Evolutionary conservation across 305 asterid genomes (phyloP), one percentile per base, ranked within the genome.

Genomic region (Striga hermonthica): DNA sequence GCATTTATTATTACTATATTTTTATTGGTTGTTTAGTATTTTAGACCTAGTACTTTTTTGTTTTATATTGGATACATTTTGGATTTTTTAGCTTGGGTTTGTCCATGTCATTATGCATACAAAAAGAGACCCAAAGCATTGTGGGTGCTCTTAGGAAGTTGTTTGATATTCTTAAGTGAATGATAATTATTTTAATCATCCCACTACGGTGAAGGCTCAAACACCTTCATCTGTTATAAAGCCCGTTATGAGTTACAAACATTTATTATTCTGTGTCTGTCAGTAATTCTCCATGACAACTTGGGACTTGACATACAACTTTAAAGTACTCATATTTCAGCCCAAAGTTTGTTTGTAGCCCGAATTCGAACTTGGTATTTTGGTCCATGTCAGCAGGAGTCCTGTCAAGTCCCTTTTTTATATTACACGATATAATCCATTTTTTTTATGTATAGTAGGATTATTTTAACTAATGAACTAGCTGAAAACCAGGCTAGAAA

Each of bases 401-500:
- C 9, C 9, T 9, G 14, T 45, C 9, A 41, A 41, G 7, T 8
- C 7, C 5, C 4, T 45, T 45, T 45, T 45, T 45, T 4, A 1
- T 9, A 45, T 45, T 45, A 9, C n/a, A 5, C 10, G 9, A 45
- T n/a, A 45, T 45, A 45, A 45, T 1, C n/a, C 13, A 9, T 16
- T 54, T 37, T 11, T 6, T 14, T 34, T 44, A n/a, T 10, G 4
- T 43, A 15, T 45, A 10, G 28, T 64, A 22, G 10, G 40, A 6
- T 37, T 62, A 12, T 57, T 57, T 13, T 45, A 61, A 58, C 48
- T 11, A 37, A 11, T 36, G 60, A 64, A 8, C 22, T 31, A 4
- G 14, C 13, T 7, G 12, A 12, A 28, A 60, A 76, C 16, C 78
- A 91, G 98, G 95, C 98, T 3, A 80, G 95, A 65, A 86, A 85